Conservation (phyloP, 108 stramenopile species). For the Nitzschia palea region DNA sequence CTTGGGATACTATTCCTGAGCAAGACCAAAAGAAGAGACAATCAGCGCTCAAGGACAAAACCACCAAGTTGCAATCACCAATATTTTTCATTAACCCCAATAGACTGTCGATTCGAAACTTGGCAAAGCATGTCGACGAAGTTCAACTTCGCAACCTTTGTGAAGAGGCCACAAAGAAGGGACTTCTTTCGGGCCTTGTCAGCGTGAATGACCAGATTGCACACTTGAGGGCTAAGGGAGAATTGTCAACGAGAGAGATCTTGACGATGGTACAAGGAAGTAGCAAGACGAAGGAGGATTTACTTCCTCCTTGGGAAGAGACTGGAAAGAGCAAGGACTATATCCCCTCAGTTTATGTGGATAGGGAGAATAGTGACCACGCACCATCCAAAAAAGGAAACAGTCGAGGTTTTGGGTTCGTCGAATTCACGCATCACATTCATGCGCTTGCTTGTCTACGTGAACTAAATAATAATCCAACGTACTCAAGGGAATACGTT, state of each 20-base stretch:
- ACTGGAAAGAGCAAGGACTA: slow-evolving; percentile 80
- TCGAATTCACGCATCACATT: slow-evolving; percentile 94
- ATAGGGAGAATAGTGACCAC: slow-evolving; percentile 62
- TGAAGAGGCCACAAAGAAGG: slow-evolving; percentile 65
- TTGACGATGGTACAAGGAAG: slow-evolving; percentile 50
- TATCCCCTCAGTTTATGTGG: slow-evolving; percentile 82
- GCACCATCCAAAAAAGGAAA: slow-evolving; percentile 51
- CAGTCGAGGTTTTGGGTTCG: slow-evolving; percentile 98
- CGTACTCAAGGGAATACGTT: slow-evolving; percentile 70
- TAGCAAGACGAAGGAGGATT: slow-evolving; percentile 12
- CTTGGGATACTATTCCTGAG: slow-evolving; percentile 82
- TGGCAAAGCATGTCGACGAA: slow-evolving; percentile 90
- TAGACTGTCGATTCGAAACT: slow-evolving; percentile 89
- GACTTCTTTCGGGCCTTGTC: slow-evolving; percentile 76
- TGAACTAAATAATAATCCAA: slow-evolving; percentile 95
- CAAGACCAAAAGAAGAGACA: slow-evolving; percentile 90
- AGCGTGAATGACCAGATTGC: slow-evolving; percentile 75
- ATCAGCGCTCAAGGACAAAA: slow-evolving; percentile 87
- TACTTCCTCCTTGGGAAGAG: slow-evolving; percentile 33
- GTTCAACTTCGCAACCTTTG: slow-evolving; percentile 71
- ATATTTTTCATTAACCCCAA: slow-evolving; percentile 96
- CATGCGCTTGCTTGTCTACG: slow-evolving; percentile 96
- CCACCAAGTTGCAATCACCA: slow-evolving; percentile 91
- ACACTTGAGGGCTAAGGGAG: slow-evolving; percentile 75
- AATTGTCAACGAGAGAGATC: slow-evolving; percentile 70